Evolutionary conservation across 371 early-diverging fungal genomes (phyloP).

Genomic region (Mortierella sp.): DNA sequence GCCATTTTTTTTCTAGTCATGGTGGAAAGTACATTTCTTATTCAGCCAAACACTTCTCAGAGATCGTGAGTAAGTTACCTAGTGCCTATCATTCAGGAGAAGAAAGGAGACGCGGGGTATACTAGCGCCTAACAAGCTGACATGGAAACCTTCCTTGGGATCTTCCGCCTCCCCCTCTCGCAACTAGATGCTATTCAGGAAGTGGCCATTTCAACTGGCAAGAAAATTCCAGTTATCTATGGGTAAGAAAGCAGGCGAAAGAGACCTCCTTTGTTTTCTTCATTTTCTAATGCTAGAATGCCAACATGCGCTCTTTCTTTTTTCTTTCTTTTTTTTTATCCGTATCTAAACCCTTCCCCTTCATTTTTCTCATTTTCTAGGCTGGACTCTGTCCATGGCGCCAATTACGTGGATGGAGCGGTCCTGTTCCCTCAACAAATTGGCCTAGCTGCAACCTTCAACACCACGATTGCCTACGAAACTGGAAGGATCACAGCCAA

Average conservation of each 20-base stretch:
- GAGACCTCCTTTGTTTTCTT: too few relatives aligned
- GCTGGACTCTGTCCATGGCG: conserved; percentile 75
- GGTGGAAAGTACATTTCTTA: conserved; percentile 56
- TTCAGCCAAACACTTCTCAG: conserved; percentile 56
- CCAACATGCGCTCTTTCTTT: neutral
- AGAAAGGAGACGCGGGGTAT: neutral
- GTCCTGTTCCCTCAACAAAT: conserved; percentile 60
- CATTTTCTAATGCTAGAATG: neutral
- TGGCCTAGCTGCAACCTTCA: conserved; percentile 62
- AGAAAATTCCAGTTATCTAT: conserved; percentile 58
- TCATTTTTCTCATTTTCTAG: too few relatives aligned
- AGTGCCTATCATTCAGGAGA: neutral
- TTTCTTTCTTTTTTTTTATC: neutral
- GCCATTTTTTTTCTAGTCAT: conserved; percentile 26
- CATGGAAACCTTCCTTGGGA: too few relatives aligned
- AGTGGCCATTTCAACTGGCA: conserved; percentile 54
- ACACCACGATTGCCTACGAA: conserved; percentile 53
- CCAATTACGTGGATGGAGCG: conserved; percentile 68
- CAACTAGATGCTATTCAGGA: conserved; percentile 51
- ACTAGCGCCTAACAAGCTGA: too few relatives aligned
- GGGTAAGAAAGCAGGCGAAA: conserved; percentile 22
- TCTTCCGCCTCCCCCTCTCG: neutral
- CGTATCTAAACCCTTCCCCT: too few relatives aligned
- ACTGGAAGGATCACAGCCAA: conserved; percentile 61
- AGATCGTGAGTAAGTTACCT: conserved; percentile 51